Evolutionary conservation across 495 filamentous ascomycete genomes (phyloP), one percentile per base, ranked within the genome.

Genomic region (Venustampulla echinocandica): DNA sequence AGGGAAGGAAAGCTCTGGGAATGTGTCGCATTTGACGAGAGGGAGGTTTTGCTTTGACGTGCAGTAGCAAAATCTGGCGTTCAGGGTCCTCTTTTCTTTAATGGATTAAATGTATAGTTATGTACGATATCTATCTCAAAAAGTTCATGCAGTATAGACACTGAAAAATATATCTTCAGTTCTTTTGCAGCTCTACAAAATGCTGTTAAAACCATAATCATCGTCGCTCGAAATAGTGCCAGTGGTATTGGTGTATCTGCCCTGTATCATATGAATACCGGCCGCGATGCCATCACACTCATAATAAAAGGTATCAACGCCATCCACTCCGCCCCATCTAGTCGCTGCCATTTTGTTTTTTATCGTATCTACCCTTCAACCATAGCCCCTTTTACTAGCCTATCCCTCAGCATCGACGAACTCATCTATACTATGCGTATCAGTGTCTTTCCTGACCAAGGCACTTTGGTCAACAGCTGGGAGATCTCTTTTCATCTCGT

Each of bases 401-500:
- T 28, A 59, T 37, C 49, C 41, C 52, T 74, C 62, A 1, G 77
- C 79, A 60, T 82, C 79, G 27, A 80, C 69, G 56, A 82, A 82
- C 41, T 76, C 64, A 46, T 82, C 73, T 39, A 73, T 52, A 23
- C 68, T 65, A 1, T 59, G 51, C 4, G 70, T 75, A 52, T 65
- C 57, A 0, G 74, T 73, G 49, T 80, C 74, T 23, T 52, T 20
- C 22, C 57, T 46, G 18, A 49, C 49, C 11, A 59, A 22, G 7
- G 43, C 21, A 14, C 40, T 21, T 5, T 32, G 25, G 9, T 33
- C 14, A 14, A 15, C 42, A 10, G 38, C 19, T 13, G 70, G 73
- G 22, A 76, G 47, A 23, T 55, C 42, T 30, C 64, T 66, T 54
- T 67, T 64, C 59, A 76, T n/a, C 41, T 76, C 71, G 4, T 63